These are phyloP conservation scores for Clavispora asparagi DNA, from an alignment of 805 yeast species.

Conservation along the genomic window DNA sequence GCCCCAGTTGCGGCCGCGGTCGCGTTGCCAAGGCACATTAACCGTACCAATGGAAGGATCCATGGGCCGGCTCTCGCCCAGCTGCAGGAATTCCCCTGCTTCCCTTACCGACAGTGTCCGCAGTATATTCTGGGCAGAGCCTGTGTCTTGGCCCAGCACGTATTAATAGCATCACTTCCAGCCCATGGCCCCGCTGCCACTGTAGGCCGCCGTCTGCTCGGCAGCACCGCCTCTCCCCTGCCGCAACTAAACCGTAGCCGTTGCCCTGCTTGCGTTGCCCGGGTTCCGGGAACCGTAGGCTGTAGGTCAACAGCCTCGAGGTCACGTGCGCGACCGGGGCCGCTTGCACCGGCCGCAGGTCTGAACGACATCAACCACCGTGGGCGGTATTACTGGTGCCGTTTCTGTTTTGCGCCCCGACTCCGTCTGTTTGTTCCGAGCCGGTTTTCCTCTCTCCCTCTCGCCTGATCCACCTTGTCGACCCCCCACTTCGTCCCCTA, in stretches of 20 bases:
- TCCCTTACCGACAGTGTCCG: neutral
- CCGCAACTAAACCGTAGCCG: too few relatives aligned
- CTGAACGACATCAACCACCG: neutral
- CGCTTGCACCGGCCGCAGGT: neutral
- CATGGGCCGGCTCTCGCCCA: neutral
- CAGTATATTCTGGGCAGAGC: neutral
- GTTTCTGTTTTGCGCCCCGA: too few relatives aligned
- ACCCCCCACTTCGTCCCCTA: neutral
- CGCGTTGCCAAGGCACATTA: neutral
- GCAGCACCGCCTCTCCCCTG: too few relatives aligned
- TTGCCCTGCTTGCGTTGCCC: too few relatives aligned
- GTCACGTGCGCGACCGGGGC: neutral
- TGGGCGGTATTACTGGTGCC: too few relatives aligned
- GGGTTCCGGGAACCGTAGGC: too few relatives aligned
- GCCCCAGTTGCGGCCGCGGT: too few relatives aligned
- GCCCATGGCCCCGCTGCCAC: too few relatives aligned
- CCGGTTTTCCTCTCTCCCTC: too few relatives aligned
- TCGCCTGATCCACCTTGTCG: neutral
- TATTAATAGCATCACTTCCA: too few relatives aligned
- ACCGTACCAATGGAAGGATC: neutral
- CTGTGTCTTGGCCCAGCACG: neutral
- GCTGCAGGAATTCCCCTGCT: neutral
- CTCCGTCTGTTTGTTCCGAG: too few relatives aligned
- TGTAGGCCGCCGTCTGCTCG: too few relatives aligned
- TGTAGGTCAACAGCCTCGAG: neutral